These are phyloP conservation scores for Hypoxylon sp. DNA, from an alignment of 2,329 filamentous ascomycete genomes.

Conservation along the genomic window DNA sequence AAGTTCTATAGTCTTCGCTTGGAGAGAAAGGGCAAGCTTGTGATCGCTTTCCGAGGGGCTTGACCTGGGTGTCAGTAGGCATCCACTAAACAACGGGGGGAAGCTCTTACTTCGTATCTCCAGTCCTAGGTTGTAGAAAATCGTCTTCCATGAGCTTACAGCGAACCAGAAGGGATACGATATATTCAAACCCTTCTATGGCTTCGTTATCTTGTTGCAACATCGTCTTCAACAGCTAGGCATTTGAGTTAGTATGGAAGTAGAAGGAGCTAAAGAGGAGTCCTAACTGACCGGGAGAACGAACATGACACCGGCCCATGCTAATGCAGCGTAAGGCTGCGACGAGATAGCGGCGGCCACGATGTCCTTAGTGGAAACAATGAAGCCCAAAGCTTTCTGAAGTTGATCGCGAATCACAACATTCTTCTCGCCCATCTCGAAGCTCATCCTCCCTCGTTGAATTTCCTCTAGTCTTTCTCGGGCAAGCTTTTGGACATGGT, in stretches of 20 bases:
- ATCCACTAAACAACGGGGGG: not conserved
- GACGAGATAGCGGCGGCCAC: conserved; percentile 21
- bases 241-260: not conserved
- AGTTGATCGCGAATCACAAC: conserved; percentile 10
- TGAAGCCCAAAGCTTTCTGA: not conserved
- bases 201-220: conserved; percentile 14
- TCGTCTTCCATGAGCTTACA: conserved; percentile 4
- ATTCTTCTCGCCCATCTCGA: conserved; percentile 1
- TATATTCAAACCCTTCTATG: conserved; percentile 14
- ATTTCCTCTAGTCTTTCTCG: not conserved
- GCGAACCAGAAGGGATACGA: conserved; percentile 9
- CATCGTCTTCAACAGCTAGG: conserved; percentile 5
- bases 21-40: conserved; percentile 6
- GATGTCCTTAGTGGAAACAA: conserved; percentile 6
- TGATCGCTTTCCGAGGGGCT: not conserved
- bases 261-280: not conserved
- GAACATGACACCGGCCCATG: conserved; percentile 17
- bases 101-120: not conserved
- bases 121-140: conserved; percentile 2
- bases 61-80: not conserved
- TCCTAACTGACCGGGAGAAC: conserved; percentile 14
- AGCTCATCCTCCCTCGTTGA: conserved; percentile 3
- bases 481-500: conserved; percentile 9
- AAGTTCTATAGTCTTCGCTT: conserved; percentile 18
- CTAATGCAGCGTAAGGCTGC: conserved; percentile 16